Evolutionary conservation across 768 basidiomycete species (phyloP).

Genomic region (Glaciozyma martinii): DNA sequence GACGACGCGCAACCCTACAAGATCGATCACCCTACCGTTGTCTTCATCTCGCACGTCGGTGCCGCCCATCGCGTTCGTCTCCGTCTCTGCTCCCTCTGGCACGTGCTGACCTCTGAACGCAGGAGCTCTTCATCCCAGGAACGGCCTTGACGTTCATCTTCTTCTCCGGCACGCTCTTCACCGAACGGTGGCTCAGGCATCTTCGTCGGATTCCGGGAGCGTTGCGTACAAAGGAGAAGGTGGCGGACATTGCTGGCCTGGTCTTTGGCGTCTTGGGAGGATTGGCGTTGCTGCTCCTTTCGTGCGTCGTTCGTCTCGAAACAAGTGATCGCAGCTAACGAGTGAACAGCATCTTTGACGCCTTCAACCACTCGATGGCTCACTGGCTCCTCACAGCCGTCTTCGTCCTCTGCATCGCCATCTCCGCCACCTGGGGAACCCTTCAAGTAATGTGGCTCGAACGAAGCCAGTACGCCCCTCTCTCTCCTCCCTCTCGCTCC

Average conservation of each 20-base stretch:
- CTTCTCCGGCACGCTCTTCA: slow-evolving; percentile 39
- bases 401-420: slow-evolving; percentile 41
- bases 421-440: slow-evolving; percentile 41
- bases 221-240: slow-evolving; percentile 35
- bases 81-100: neutral
- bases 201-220: slow-evolving; percentile 41
- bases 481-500: neutral
- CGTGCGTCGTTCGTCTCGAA: slow-evolving; percentile 1
- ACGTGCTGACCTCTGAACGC: neutral
- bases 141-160: slow-evolving; percentile 32
- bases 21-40: slow-evolving; percentile 20
- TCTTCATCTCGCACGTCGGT: slow-evolving; percentile 42
- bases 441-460: slow-evolving; percentile 36
- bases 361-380: slow-evolving; percentile 32
- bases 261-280: slow-evolving; percentile 39
- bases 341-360: slow-evolving; percentile 30
- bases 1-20: slow-evolving; percentile 12
- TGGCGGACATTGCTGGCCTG: slow-evolving; percentile 40
- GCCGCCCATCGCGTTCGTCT: slow-evolving; percentile 25
- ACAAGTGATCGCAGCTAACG: neutral
- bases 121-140: slow-evolving; percentile 37
- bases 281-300: slow-evolving; percentile 38
- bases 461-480: slow-evolving; percentile 10
- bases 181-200: slow-evolving; percentile 42
- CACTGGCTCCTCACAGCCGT: slow-evolving; percentile 34